A percentile compares a stretch with the other conserved stretches of the same genome.
phyloP scores from a whole-genome alignment of 352 stramenopile species.

The Globisporangium parvum region DNA sequence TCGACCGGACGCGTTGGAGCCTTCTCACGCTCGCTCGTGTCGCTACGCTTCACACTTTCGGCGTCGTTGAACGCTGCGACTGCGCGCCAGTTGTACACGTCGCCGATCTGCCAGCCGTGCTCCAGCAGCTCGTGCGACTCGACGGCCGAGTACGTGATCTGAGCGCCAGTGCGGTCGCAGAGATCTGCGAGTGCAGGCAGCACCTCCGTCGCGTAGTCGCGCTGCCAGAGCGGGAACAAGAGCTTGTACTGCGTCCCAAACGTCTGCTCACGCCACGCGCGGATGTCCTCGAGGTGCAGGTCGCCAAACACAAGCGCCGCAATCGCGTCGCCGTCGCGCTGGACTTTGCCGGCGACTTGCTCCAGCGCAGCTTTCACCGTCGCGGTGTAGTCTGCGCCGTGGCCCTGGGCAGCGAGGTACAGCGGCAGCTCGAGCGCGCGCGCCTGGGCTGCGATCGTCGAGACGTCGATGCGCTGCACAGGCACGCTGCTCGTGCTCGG shows the following conservation, averaged over 20 bases:
- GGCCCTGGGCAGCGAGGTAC: slow-evolving; percentile 58
- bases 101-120: slow-evolving; percentile 23
- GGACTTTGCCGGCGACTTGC: slow-evolving; percentile 21
- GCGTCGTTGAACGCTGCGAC: slow-evolving; percentile 25
- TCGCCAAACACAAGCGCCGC: slow-evolving; percentile 77
- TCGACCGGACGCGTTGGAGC: too few relatives aligned
- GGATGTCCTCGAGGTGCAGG: slow-evolving; percentile 85
- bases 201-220: slow-evolving; percentile 54
- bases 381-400: slow-evolving; percentile 25
- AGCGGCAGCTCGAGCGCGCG: slow-evolving; percentile 67
- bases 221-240: slow-evolving; percentile 78
- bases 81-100: slow-evolving; percentile 31
- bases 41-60: neutral
- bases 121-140: slow-evolving; percentile 22
- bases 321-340: slow-evolving; percentile 16
- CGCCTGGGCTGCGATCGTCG: slow-evolving; percentile 68
- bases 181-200: slow-evolving; percentile 52
- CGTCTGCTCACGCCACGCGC: slow-evolving; percentile 65
- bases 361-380: slow-evolving; percentile 24
- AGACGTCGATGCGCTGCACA: slow-evolving; percentile 76
- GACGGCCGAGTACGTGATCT: slow-evolving; percentile 53
- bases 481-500: slow-evolving; percentile 61
- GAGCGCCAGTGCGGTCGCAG: slow-evolving; percentile 30
- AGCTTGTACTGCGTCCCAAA: slow-evolving; percentile 47
- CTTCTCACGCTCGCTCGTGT: too few relatives aligned